Evolutionary conservation across 495 filamentous ascomycete species (phyloP).

Genomic region (Friedmanniomyces simplex): DNA sequence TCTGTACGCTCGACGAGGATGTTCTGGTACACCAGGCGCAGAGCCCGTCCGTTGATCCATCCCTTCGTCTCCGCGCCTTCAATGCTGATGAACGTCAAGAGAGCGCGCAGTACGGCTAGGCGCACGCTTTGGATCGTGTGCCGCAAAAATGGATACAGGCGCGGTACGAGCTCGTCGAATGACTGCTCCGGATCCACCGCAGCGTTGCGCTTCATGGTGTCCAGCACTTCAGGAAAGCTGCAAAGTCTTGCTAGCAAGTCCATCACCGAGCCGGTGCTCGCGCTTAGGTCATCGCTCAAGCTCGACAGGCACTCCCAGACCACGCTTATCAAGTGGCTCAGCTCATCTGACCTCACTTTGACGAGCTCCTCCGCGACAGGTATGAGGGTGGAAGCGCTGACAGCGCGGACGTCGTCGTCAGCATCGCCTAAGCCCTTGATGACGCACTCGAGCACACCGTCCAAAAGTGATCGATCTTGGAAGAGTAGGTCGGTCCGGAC

Average conservation of each 20-base stretch:
- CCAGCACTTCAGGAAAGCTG: constrained; percentile 82
- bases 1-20: constrained; percentile 86
- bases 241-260: constrained; percentile 92
- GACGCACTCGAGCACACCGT: constrained; percentile 82
- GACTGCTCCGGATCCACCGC: constrained; percentile 71
- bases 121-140: constrained; percentile 96
- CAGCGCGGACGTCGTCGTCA: constrained; percentile 92
- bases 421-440: constrained; percentile 86
- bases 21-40: constrained; percentile 88
- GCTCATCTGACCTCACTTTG: constrained; percentile 60
- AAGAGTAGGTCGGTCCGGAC: constrained; percentile 86
- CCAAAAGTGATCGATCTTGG: constrained; percentile 71
- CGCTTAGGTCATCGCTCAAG: constrained; percentile 88
- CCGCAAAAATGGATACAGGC: constrained; percentile 89
- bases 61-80: constrained; percentile 72
- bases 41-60: constrained; percentile 83
- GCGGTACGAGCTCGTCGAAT: constrained; percentile 82
- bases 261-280: constrained; percentile 96
- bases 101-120: constrained; percentile 80
- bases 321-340: constrained; percentile 76
- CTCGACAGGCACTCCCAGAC: constrained; percentile 97
- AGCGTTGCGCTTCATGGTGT: constrained; percentile 88
- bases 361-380: constrained; percentile 94
- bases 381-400: constrained; percentile 91
- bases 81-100: constrained; percentile 84